Percentiles rank a stretch among this genome's conserved stretches.
Evolutionary conservation across 352 stramenopile genomes (phyloP).

Genomic region (Globisporangium uncinulatum): DNA sequence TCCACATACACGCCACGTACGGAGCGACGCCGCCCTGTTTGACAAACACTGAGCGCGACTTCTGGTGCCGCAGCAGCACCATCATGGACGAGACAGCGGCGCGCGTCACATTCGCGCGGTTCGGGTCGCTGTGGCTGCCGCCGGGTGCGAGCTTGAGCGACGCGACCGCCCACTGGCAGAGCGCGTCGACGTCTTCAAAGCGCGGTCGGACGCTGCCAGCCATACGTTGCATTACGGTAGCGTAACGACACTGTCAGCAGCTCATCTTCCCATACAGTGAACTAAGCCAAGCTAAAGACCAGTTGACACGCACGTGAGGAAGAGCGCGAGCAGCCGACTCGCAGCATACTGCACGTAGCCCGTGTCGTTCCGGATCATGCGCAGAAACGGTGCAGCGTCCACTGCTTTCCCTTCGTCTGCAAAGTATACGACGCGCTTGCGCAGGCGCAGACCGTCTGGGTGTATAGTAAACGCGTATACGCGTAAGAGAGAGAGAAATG

Average conservation of each 20-base stretch:
- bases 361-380: conserved; percentile 80
- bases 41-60: conserved; percentile 88
- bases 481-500: background rate
- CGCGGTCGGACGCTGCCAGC: conserved; percentile 53
- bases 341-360: conserved; percentile 84
- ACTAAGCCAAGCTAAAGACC: background rate
- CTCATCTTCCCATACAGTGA: background rate
- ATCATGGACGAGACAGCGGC: conserved; percentile 90
- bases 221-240: too few species aligned
- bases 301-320: conserved; percentile 54
- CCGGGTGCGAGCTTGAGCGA: conserved; percentile 60
- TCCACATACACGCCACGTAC: conserved; percentile 25
- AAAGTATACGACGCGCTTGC: conserved; percentile 77
- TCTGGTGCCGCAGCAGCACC: conserved; percentile 87
- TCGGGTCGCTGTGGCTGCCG: conserved; percentile 41
- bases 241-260: conserved; percentile 1
- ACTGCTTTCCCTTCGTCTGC: conserved; percentile 65
- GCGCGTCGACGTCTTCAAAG: conserved; percentile 71
- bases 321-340: conserved; percentile 73
- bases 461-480: background rate
- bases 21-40: conserved; percentile 88
- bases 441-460: conserved; percentile 63
- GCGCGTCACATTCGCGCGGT: conserved; percentile 64
- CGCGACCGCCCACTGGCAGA: conserved; percentile 77
- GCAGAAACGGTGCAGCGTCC: conserved; percentile 74